phyloP scores from a whole-genome alignment of 768 basidiomycete species.

The Russula compacta region DNA sequence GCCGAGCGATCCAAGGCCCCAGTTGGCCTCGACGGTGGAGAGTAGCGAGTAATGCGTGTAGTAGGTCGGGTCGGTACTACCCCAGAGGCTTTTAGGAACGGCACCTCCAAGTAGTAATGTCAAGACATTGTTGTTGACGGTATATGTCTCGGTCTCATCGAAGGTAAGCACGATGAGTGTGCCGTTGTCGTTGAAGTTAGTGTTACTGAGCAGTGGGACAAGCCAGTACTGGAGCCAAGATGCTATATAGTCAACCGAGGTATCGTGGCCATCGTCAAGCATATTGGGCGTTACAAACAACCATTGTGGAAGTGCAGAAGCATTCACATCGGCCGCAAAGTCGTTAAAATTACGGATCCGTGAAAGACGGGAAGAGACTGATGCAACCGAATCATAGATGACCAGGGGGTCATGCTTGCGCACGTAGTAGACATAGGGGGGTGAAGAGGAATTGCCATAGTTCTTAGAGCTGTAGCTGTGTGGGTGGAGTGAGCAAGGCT shows the following conservation, averaged over 20 bases:
- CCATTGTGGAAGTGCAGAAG: conserved; percentile 48
- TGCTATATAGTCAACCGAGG: conserved; percentile 38
- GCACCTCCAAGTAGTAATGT: conserved; percentile 38
- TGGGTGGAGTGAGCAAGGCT: neutral
- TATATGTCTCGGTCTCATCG: conserved; percentile 42
- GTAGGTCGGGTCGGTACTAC: conserved; percentile 42
- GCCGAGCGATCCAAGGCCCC: conserved; percentile 52
- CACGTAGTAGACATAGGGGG: conserved; percentile 41
- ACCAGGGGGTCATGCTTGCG: conserved; percentile 50
- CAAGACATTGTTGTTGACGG: conserved; percentile 40
- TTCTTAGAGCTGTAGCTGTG: conserved; percentile 30
- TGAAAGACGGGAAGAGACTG: conserved; percentile 31
- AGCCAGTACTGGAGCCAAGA: conserved; percentile 45
- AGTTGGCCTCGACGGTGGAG: conserved; percentile 50
- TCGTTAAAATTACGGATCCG: conserved; percentile 54
- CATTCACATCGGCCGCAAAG: conserved; percentile 46
- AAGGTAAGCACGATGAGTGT: conserved; percentile 57
- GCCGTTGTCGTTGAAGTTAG: conserved; percentile 42
- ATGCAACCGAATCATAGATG: conserved; percentile 42
- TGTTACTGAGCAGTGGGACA: conserved; percentile 39
- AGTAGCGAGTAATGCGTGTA: conserved; percentile 56
- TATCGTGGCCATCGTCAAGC: conserved; percentile 54
- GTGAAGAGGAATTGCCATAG: conserved; percentile 30
- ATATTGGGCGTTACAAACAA: conserved; percentile 53
- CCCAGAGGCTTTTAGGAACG: conserved; percentile 34